Evolutionary conservation across 1,284 basidiomycete genomes (phyloP), one percentile per base, ranked within the genome.

Genomic region (Hemileia vastatrix): DNA sequence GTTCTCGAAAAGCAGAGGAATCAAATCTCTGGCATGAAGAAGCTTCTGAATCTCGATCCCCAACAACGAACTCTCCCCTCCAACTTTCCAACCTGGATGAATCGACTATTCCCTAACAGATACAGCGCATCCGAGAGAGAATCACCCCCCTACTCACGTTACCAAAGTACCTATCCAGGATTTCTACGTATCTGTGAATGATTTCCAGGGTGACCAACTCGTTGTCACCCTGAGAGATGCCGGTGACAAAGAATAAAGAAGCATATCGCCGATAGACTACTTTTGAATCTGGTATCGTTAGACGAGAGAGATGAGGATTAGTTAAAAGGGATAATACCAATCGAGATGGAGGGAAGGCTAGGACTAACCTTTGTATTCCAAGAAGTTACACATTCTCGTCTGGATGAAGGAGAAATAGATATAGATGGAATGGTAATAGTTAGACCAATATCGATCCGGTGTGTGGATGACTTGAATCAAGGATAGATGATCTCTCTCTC

Each of bases 311-410:
- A 57, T 27, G 27, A 36, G 48, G 49, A 9, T 21, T 13, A 24
- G n/a, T 19, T 31, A 19, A 24, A 57, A 27, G 13, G 24, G 27
- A 27, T 27, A 27, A 27, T 27, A 27, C 27, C 27, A 27, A 27
- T 27, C 27, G 36, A 40, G 36, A 40, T 40, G 36, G 27, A 40
- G 36, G 36, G 36, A 40, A 15, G 36, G 15, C 11, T 40, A 11
- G 36, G 36, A 40, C 66, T 19, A 36, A 65, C 66, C 67, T 59
- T 74, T 75, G 66, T 74, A 75, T 50, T 75, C 73, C 32, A 75
- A 66, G 55, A 75, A 74, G 63, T 75, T 75, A 67, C 72, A 75
- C 73, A 75, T 75, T 24, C 73, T 60, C 15, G 73, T 73, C 51
- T 66, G 48, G 18, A 50, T 27, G 27, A 27, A 27, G 27, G 27